Conservation (phyloP, 2,329 filamentous ascomycete species). For the Blumeria hordei region DNA sequence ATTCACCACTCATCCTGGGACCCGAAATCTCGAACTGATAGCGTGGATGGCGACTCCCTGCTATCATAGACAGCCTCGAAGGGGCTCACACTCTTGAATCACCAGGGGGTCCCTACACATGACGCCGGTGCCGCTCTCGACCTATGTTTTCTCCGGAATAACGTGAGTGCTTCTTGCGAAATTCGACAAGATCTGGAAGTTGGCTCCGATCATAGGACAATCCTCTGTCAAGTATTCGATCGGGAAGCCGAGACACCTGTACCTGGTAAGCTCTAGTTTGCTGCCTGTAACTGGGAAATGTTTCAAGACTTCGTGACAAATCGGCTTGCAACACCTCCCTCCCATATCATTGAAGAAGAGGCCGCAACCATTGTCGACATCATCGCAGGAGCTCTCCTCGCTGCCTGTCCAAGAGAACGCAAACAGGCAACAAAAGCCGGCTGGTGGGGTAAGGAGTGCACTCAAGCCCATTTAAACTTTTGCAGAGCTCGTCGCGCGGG, state of each 20-base stretch:
- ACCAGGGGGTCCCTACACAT: not conserved
- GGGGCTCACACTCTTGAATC: not conserved
- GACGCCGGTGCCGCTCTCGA: not conserved
- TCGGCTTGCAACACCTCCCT: not conserved
- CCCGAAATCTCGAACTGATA: not conserved
- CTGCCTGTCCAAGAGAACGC: not conserved
- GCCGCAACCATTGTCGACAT: not conserved
- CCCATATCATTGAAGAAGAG: not conserved
- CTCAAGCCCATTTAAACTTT: not conserved
- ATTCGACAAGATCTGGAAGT: not conserved
- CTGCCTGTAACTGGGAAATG: not conserved
- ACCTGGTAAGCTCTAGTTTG: not conserved
- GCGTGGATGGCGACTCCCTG: not conserved
- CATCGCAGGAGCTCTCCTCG: not conserved
- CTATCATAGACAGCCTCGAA: not conserved
- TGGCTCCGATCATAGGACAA: not conserved
- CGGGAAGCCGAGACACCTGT: not conserved
- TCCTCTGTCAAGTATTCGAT: not conserved
- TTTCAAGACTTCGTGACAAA: not conserved
- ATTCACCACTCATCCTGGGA: too few species aligned
- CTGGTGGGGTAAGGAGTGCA: not conserved
- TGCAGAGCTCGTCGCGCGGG: not conserved
- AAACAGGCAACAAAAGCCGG: not conserved
- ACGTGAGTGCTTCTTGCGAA: not conserved
- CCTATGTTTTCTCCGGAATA: not conserved